Conservation (phyloP, 805 yeast species). For the Metschnikowia chrysomelidarum region DNA sequence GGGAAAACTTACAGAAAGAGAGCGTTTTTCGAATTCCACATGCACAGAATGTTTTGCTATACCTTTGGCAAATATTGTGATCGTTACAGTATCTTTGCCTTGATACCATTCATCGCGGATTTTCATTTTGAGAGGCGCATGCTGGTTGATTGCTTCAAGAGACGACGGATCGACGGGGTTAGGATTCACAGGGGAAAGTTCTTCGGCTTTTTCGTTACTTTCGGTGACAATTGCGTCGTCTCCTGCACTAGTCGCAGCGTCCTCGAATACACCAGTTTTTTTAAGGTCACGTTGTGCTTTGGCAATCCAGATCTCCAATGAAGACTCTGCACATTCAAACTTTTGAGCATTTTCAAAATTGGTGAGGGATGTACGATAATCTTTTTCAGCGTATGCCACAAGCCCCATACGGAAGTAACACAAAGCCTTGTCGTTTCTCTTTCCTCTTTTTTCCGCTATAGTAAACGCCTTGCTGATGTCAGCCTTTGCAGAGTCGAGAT, state of each 20-base stretch:
- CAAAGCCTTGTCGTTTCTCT: conserved; percentile 44
- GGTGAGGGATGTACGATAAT: conserved; percentile 38
- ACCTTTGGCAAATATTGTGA: conserved; percentile 70
- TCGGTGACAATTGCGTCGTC: too few species aligned
- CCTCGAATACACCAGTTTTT: conserved; percentile 14
- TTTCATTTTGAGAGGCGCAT: conserved; percentile 38
- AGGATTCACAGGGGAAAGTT: not conserved
- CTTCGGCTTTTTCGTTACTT: not conserved
- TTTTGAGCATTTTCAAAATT: conserved; percentile 43
- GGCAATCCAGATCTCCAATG: conserved; percentile 47
- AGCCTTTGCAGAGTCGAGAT: conserved; percentile 47
- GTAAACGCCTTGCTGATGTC: conserved; percentile 46
- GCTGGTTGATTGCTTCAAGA: conserved; percentile 34
- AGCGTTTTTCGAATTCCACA: conserved; percentile 36
- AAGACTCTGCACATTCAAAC: conserved; percentile 43
- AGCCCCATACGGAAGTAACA: conserved; percentile 51
- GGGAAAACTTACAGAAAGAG: conserved; percentile 47
- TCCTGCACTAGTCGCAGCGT: not conserved
- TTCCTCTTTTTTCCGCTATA: conserved; percentile 47
- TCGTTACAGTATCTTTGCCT: conserved; percentile 49
- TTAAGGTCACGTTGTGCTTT: conserved; percentile 35
- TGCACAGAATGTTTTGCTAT: conserved; percentile 50
- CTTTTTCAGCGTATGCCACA: conserved; percentile 42
- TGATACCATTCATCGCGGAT: conserved; percentile 58
- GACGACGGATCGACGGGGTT: conserved; percentile 21